phyloP scores from a whole-genome alignment of 2,329 filamentous ascomycete species.

The Cladophialophora yegresii region DNA sequence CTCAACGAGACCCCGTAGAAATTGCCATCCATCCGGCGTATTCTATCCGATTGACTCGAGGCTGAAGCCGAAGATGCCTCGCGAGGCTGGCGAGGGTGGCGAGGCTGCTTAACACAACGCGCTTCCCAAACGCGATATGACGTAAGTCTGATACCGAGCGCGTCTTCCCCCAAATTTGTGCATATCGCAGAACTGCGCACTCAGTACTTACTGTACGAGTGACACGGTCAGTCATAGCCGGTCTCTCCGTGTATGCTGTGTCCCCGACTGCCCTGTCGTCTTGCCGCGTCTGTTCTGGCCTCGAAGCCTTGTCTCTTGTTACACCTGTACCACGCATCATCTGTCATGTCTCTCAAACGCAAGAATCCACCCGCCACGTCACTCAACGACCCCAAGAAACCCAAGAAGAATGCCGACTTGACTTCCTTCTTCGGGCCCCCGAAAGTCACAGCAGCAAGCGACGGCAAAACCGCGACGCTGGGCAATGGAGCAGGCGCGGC shows the following conservation, averaged over 20 bases:
- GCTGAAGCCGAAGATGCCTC: background rate
- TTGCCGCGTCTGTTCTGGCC: background rate
- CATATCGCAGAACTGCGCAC: too few relatives aligned
- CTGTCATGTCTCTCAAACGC: constrained; percentile 32
- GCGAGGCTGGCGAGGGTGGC: too few relatives aligned
- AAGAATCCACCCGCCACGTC: constrained; percentile 27
- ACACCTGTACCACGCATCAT: background rate
- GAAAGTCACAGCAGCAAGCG: constrained; percentile 50
- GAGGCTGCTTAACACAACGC: background rate
- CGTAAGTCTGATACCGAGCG: background rate
- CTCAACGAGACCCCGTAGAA: too few relatives aligned
- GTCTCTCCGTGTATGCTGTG: constrained; percentile 8
- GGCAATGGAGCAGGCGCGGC: constrained; percentile 36
- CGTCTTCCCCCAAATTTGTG: background rate
- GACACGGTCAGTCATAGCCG: background rate
- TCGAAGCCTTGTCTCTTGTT: background rate
- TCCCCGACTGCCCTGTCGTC: background rate
- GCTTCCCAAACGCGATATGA: background rate
- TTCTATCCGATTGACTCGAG: background rate
- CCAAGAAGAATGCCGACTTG: constrained; percentile 75
- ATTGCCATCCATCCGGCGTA: background rate
- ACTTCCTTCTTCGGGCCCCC: constrained; percentile 84
- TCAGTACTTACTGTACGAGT: too few relatives aligned
- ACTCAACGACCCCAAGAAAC: constrained; percentile 64
- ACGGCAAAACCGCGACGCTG: constrained; percentile 32